A percentile compares a stretch with the other conserved stretches of the same genome.
Conservation (phyloP, 208 protist genomes). For the Wallacemonas sp. region DNA sequence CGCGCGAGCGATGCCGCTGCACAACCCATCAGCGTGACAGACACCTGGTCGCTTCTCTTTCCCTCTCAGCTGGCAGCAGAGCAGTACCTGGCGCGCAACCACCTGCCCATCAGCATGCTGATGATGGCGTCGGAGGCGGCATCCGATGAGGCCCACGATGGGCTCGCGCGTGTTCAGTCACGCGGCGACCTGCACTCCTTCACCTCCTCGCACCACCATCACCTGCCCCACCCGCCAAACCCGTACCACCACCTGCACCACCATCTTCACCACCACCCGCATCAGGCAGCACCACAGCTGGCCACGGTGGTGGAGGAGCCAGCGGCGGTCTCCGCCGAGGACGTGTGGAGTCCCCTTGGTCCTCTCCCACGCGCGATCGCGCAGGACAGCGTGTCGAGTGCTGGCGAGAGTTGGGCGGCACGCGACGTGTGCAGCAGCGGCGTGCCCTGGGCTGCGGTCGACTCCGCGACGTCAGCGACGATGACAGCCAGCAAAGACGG, state of each 20-base stretch:
- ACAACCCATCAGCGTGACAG: background rate
- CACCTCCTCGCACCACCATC: background rate
- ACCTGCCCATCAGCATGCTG: background rate
- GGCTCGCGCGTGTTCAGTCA: background rate
- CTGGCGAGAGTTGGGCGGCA: no score
- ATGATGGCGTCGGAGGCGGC: background rate
- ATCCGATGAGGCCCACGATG: background rate
- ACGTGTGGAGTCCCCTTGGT: no score
- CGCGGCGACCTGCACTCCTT: background rate
- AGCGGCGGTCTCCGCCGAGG: no score
- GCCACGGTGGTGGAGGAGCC: no score
- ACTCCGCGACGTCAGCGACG: no score
- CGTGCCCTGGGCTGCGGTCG: no score
- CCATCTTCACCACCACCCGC: background rate
- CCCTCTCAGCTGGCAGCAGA: background rate
- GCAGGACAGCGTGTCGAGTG: no score
- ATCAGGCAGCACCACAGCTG: no score
- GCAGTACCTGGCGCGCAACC: background rate
- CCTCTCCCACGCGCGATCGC: no score
- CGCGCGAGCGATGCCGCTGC: no score
- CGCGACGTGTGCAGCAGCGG: no score
- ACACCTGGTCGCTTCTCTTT: constrained; percentile 1
- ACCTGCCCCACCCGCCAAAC: background rate
- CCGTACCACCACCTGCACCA: background rate
- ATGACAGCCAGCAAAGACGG: no score